Evolutionary conservation across 192 early-diverging fungal genomes (phyloP).

Genomic region (Entomortierella parvispora): DNA sequence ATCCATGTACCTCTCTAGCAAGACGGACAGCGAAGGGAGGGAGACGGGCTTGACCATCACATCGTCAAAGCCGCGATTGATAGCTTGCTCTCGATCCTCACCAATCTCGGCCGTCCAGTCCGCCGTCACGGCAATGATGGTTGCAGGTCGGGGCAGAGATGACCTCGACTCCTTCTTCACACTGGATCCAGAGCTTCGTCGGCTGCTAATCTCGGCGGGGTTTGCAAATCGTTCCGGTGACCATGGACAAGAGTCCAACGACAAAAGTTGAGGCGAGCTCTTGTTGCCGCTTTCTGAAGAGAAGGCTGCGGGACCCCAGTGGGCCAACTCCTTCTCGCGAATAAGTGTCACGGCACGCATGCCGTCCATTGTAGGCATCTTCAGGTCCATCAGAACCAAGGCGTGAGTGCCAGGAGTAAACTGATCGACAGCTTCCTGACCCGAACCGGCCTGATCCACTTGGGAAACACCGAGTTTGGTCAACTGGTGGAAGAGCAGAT

Average conservation of each 20-base stretch:
- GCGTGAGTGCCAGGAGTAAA: constrained; percentile 29
- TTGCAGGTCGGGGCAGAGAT: constrained; percentile 11
- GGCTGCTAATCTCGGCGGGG: constrained; percentile 3
- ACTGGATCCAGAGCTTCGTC: constrained; percentile 7
- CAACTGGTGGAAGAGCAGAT: constrained; percentile 36
- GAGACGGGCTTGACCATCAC: constrained; percentile 52
- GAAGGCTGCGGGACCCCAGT: constrained; percentile 11
- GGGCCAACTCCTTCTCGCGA: constrained; percentile 32
- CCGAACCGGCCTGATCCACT: constrained; percentile 35
- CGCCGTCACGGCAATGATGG: constrained; percentile 36
- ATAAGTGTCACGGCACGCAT: constrained; percentile 34
- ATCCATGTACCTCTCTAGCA: constrained; percentile 33
- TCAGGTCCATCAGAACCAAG: constrained; percentile 46
- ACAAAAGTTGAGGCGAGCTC: not conserved
- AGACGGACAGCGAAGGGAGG: constrained; percentile 34
- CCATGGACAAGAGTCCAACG: constrained; percentile 19
- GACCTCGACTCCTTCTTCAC: not conserved
- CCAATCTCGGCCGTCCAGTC: constrained; percentile 40
- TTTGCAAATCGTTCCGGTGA: constrained; percentile 35
- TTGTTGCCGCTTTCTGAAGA: not conserved
- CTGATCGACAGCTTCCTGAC: constrained; percentile 40
- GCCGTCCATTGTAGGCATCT: constrained; percentile 47
- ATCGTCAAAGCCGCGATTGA: constrained; percentile 42
- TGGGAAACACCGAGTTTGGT: constrained; percentile 29
- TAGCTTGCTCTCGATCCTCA: constrained; percentile 39